These are phyloP conservation scores for Neocatenulostroma microsporum DNA, from an alignment of 2,329 filamentous ascomycete genomes.

Conservation along the genomic window DNA sequence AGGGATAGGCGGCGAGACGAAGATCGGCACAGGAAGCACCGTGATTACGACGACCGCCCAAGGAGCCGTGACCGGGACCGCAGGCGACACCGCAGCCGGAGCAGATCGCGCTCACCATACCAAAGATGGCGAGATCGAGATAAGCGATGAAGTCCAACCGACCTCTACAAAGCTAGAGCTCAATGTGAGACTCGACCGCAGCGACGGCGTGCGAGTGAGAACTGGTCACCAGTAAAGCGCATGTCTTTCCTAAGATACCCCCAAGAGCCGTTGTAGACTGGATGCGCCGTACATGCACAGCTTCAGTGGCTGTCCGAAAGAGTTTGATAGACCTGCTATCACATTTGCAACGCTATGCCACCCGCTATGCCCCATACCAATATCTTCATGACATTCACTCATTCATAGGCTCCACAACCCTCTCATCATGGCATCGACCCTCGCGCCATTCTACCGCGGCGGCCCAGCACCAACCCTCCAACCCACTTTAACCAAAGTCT, in stretches of 20 bases:
- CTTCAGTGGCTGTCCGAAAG: too few relatives aligned
- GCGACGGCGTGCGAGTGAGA: too few relatives aligned
- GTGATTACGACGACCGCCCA: constrained; percentile 11
- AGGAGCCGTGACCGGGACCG: constrained; percentile 7
- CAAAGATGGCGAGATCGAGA: constrained; percentile 11
- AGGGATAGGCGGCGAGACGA: constrained; percentile 10
- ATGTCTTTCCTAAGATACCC: too few relatives aligned
- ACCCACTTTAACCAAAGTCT: constrained; percentile 35
- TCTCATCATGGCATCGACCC: background rate
- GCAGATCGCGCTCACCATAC: constrained; percentile 14
- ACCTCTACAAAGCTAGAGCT: too few relatives aligned
- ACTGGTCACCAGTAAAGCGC: too few relatives aligned
- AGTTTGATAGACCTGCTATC: too few relatives aligned
- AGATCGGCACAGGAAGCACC: constrained; percentile 2
- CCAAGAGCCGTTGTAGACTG: too few relatives aligned
- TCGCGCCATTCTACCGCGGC: background rate
- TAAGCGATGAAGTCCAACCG: constrained; percentile 10
- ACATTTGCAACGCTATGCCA: too few relatives aligned
- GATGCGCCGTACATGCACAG: too few relatives aligned
- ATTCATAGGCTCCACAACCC: background rate
- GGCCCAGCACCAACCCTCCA: constrained; percentile 25
- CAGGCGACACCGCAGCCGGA: constrained; percentile 7
- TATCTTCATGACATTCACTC: too few relatives aligned
- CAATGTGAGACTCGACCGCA: too few relatives aligned
- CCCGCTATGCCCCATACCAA: too few relatives aligned